phyloP scores from a whole-genome alignment of 2,329 filamentous ascomycete species.

The Paraconiothyrium sp. region DNA sequence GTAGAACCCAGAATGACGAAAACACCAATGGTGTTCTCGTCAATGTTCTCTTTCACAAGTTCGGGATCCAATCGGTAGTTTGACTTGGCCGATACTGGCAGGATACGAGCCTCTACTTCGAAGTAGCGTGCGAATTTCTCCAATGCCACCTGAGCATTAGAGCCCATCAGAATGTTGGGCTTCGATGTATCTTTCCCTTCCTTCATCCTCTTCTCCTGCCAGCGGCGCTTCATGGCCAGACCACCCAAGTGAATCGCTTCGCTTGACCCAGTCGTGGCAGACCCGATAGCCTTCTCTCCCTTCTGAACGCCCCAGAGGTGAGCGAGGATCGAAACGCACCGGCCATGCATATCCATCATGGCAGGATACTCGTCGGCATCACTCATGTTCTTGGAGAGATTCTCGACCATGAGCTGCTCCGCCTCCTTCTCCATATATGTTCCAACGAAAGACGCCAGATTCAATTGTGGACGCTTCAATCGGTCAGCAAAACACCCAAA shows the following conservation, averaged over 20 bases:
- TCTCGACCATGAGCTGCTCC: conserved; percentile 71
- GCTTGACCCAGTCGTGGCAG: conserved; percentile 75
- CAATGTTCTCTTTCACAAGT: conserved; percentile 71
- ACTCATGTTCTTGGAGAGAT: conserved; percentile 76
- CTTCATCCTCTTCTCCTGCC: conserved; percentile 70
- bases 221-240: conserved; percentile 77
- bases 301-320: conserved; percentile 71
- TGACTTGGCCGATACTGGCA: conserved; percentile 70
- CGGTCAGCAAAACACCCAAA: conserved; percentile 15
- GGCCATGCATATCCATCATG: conserved; percentile 66
- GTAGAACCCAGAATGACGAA: conserved; percentile 77
- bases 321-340: conserved; percentile 74
- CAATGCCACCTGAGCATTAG: conserved; percentile 76
- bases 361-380: conserved; percentile 65
- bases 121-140: conserved; percentile 80
- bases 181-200: conserved; percentile 70
- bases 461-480: conserved; percentile 72
- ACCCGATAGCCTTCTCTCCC: conserved; percentile 71
- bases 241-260: conserved; percentile 77
- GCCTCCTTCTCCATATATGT: conserved; percentile 77
- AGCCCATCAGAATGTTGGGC: conserved; percentile 79
- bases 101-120: conserved; percentile 73
- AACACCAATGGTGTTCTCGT: conserved; percentile 81
- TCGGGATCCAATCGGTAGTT: conserved; percentile 70
- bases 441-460: conserved; percentile 73